Percentiles rank a stretch among this genome's conserved stretches.
These are phyloP conservation scores for Neonectria ditissima DNA, from an alignment of 2,329 filamentous ascomycete species.

Conservation along the genomic window DNA sequence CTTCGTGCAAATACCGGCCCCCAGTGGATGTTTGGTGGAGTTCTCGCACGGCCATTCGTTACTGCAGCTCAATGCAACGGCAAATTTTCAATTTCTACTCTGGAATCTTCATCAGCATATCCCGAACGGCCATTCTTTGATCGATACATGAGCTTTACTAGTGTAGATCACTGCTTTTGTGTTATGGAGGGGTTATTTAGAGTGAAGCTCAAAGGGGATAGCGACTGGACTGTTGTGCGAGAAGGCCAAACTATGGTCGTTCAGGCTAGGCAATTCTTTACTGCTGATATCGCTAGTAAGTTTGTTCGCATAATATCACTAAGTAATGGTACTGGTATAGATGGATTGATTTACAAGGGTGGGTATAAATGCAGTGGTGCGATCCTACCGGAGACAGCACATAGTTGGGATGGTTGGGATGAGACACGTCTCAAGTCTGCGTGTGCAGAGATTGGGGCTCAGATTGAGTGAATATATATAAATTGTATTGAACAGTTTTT, in stretches of 20 bases:
- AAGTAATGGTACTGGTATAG: conserved; percentile 6
- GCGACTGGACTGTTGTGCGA: not conserved
- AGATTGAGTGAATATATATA: conserved; percentile 6
- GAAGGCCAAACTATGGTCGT: conserved; percentile 4
- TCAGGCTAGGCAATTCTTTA: conserved; percentile 11
- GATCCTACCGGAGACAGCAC: conserved; percentile 5
- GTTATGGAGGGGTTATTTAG: conserved; percentile 1
- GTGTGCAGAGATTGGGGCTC: conserved; percentile 20
- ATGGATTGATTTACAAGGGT: conserved; percentile 7
- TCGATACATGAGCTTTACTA: conserved; percentile 15
- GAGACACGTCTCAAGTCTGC: conserved; percentile 18
- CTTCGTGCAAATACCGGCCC: conserved; percentile 7
- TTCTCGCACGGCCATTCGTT: conserved; percentile 3
- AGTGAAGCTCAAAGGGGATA: conserved; percentile 7
- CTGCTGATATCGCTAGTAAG: conserved; percentile 8
- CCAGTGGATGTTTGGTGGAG: conserved; percentile 15
- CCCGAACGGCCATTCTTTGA: conserved; percentile 17
- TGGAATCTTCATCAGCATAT: conserved; percentile 8
- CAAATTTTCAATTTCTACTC: conserved; percentile 1
- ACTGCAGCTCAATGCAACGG: not conserved
- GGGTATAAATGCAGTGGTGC: not conserved
- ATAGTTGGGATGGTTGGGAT: conserved; percentile 18
- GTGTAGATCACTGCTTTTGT: conserved; percentile 8
- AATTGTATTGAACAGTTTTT: not conserved
- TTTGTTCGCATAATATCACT: not conserved